These are phyloP conservation scores for Hericium alpestre DNA, from an alignment of 768 basidiomycete species.

Conservation along the genomic window DNA sequence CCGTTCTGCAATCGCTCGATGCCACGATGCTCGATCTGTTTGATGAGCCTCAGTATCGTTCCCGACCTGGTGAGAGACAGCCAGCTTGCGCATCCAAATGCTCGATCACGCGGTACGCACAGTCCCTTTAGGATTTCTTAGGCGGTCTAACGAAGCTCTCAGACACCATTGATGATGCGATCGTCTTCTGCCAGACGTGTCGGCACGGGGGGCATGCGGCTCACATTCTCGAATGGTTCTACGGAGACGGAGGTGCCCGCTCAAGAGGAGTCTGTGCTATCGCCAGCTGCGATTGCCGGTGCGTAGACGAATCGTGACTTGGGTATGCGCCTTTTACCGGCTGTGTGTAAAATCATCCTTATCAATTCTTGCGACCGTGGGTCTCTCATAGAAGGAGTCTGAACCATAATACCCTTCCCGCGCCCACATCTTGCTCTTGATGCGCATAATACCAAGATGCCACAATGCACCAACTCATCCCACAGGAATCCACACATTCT, in stretches of 20 bases:
- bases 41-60: conserved; percentile 66
- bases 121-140: conserved; percentile 6
- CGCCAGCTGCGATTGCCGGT: conserved; percentile 12
- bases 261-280: conserved; percentile 31
- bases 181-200: conserved; percentile 79
- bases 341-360: too few species aligned
- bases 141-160: background rate
- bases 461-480: too few species aligned
- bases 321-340: too few species aligned
- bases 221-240: conserved; percentile 81
- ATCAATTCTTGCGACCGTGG: too few species aligned
- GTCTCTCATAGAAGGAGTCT: too few species aligned
- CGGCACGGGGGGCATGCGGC: conserved; percentile 82
- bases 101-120: conserved; percentile 42
- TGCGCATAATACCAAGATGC: too few species aligned
- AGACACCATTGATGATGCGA: conserved; percentile 78
- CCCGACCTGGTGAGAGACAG: conserved; percentile 52
- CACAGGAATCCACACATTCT: too few species aligned
- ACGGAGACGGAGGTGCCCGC: conserved; percentile 38
- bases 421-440: too few species aligned
- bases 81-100: conserved; percentile 35
- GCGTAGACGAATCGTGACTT: conserved; percentile 4
- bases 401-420: too few species aligned
- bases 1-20: conserved; percentile 56
- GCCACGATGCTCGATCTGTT: conserved; percentile 71